Evolutionary conservation across 2,329 filamentous ascomycete genomes (phyloP), one percentile per base, ranked within the genome.

Genomic region (Rhinocladiella mackenziei): DNA sequence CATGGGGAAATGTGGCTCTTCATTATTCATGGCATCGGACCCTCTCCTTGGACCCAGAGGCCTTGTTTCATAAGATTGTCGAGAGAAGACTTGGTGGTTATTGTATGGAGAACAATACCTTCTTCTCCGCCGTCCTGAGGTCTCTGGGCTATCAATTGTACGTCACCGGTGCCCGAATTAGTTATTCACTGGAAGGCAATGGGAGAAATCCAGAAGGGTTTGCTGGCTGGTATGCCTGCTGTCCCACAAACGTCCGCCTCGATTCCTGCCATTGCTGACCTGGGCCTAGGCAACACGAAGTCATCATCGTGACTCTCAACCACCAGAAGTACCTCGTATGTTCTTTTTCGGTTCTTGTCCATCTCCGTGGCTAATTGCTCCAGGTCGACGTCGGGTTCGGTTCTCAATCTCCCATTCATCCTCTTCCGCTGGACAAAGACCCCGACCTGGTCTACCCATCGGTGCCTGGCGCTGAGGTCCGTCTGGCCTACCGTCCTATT

Each of bases 21-120:
- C 78, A 81, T 56, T 76, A 76, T 56, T 72, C 71, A 2, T 61
- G 63, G n/a, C 63, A 71, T 48, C 70, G 68, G 28, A 62, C 58
- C 8, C 67, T 80, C 18, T 70, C 69, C 2, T 60, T 78, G 28
- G 66, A 78, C 37, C 66, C 72, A 1, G 60, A 73, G 15, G 60
- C 63, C 3, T 58, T 81, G 5, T 80, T 70, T 57, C 63, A 69
- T 30, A 80, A 80, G 56, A 66, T 81, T 23, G 70, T 74, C 1
- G 65, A 60, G 33, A 60, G 70, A 34, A 66, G 67, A 4, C 60
- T 75, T 22, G 77, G 78, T 18, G 78, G 78, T 1, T 79, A 80
- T 48, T 81, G 77, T 57, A 78, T 81, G 75, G 77, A 81, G 59
- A 77, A 73, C 51, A 78, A 78, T 33, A 60, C 63, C 3, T 61